Evolutionary conservation across 2,329 filamentous ascomycete genomes (phyloP), one percentile per base, ranked within the genome.

Genomic region (Diaporthe helianthi): DNA sequence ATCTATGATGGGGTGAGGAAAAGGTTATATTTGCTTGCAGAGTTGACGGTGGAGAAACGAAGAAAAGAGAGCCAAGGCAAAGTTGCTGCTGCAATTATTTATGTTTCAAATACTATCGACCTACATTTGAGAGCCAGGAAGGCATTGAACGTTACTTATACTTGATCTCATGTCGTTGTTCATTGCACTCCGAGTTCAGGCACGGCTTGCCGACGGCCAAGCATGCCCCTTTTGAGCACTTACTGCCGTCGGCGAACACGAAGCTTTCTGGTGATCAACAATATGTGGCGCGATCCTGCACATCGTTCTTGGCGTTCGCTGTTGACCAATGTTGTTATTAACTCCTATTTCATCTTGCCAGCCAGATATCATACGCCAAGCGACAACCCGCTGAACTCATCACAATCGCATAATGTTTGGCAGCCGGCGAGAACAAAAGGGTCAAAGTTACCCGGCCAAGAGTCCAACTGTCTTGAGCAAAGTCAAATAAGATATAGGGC

Each of bases 221-320:
- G 10, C 19, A 29, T 15, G 26, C 15, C 17, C 55, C n/a, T 46
- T 41, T 15, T 26, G 38, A n/a, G 26, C 19, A 17, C 24, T 61
- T 26, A 31, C 26, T 61, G 55, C 55, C 55, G 55, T 44, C 55
- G 55, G 55, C 55, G 41, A 61, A 31, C 36, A 44, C 55, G 24
- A 22, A 24, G 24, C 41, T 47, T 60, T 58, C 17, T 10, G 24
- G 41, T 9, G 24, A 61, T 61, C 19, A 13, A 60, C 29, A 29
- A 29, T 6, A n/a, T 29, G 54, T 60, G 54, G 38, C 38, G 24
- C 26, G 55, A 31, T 31, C 12, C 55, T 31, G 55, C 26, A 12
- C 26, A 61, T 47, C 55, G 38, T 26, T 61, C 55, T 61, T 61
- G 55, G 55, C 55, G 13, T 10, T 46, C 38, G 6, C 1, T 10